These are phyloP conservation scores for Phaeolepiota aurea DNA, from an alignment of 768 basidiomycete genomes.

Conservation along the genomic window DNA sequence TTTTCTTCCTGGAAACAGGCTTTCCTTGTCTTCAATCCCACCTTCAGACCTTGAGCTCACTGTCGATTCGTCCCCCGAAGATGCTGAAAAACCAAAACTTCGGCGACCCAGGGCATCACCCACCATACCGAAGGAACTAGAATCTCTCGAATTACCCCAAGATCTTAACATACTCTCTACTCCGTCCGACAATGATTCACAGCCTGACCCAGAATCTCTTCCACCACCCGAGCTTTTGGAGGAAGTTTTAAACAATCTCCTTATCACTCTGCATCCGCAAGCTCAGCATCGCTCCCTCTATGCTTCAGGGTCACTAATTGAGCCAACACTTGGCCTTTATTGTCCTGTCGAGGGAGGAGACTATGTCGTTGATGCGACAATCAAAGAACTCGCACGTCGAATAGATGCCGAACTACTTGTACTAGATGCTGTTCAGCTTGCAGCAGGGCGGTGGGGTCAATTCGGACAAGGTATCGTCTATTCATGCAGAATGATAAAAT, in stretches of 20 bases:
- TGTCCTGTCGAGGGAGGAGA: constrained; percentile 85
- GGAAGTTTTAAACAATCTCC: constrained; percentile 66
- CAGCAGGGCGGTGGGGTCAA: constrained; percentile 80
- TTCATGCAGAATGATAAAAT: constrained; percentile 1
- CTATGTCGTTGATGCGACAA: constrained; percentile 71
- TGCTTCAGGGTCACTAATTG: constrained; percentile 42
- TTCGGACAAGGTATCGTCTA: constrained; percentile 63
- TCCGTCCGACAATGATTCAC: constrained; percentile 31
- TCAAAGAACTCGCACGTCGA: constrained; percentile 66
- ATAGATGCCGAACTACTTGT: constrained; percentile 78
- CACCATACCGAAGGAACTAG: constrained; percentile 25
- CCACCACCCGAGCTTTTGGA: constrained; percentile 74
- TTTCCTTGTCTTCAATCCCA: constrained; percentile 3
- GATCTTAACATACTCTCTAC: constrained; percentile 61
- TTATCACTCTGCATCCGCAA: constrained; percentile 74
- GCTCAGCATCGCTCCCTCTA: constrained; percentile 70
- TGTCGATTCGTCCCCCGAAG: constrained; percentile 22
- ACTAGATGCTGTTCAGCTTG: constrained; percentile 76
- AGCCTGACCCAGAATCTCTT: constrained; percentile 25
- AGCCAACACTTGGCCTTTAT: constrained; percentile 81
- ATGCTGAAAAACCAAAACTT: constrained; percentile 35
- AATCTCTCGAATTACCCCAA: constrained; percentile 43
- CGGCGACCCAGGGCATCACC: constrained; percentile 25
- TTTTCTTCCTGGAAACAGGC: background rate
- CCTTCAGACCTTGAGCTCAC: constrained; percentile 10